Evolutionary conservation across 139 green algal genomes (phyloP), one percentile per base, ranked within the genome.

Genomic region (Chlamydomonas schloesseri): DNA sequence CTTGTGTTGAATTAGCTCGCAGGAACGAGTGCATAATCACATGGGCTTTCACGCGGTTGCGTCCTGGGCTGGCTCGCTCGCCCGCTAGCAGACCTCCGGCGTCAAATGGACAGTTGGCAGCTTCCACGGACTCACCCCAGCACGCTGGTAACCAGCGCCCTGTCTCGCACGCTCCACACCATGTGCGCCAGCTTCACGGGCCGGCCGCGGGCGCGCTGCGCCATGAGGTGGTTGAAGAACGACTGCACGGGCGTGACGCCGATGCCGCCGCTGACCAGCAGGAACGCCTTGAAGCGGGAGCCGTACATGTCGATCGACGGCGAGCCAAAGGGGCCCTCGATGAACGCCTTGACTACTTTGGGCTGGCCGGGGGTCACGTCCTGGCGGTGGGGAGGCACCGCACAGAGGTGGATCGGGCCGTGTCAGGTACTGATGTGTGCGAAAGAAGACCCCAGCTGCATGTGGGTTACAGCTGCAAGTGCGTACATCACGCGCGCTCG

Each of bases 291-390:
- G 62, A 75, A 84, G 33, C 62, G 13, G 62, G 15, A 28, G 46
- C 53, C 74, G 50, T 82, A 65, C 55, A 82, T n/a, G 74, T 82
- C 74, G 47, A 82, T 71, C n/a, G 60, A 58, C 29, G 74, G 74
- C 14, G 50, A 42, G 55, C 74, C 74, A 29, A 57, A 82, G 53
- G 74, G 74, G 0, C 74, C 74, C 74, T 82, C 74, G 55, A 82
- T 82, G 53, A 57, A 82, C 20, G 74, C 74, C 53, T 82, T 82
- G 29, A 71, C 74, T 8, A 33, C 0, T 13, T 82, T 73, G 67
- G 67, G 67, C 67, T 24, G 37, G 31, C 67, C 67, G 5, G 67
- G 67, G 1, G 67, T 73, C 26, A 69, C 13, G 28, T 69, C 42
- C 42, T 50, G 42, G n/a, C 42, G 42, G 42, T 8, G 42, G 42